Base-by-base conservation (phyloP, 257 asterid species). In the Ehretia macrophylla region DNA sequence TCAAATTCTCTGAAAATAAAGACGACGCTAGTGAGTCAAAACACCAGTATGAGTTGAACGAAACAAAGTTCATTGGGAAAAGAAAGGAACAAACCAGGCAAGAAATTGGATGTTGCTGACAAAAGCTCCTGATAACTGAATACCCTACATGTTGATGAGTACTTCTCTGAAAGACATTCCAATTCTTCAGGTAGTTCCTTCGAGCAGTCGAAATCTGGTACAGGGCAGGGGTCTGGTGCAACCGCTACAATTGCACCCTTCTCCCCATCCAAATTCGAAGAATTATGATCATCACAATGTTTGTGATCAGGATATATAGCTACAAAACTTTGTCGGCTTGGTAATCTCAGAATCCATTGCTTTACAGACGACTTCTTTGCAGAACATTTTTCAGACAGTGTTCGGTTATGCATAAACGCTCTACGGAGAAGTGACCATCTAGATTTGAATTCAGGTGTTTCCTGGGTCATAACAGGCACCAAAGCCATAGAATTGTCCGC, bases 61-160 rank as follows among this genome's bases (percentile, higher is more conserved):
- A 11, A 67, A 60, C 39, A 51, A 40, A 23, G 18, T 10, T 32
- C 17, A 45, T 8, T 32, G 57, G 14, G 54, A 51, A 56, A 57
- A 66, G 20, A 58, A 20, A 16, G 68, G 32, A 62, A 77, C 83
- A 56, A 51, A 85, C 94, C 90, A 42, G 68, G 70, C 22, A 13
- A 45, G 56, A 85, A 85, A 65, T 70, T 74, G 63, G 79, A 65
- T 11, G 94, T 82, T n/a, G 94, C 90, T 54, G 60, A 63, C 74
- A 60, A 17, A 69, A 85, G 94, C 48, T 79, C 94, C 55, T 79
- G 79, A 73, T 82, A 85, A 75, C 79, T 69, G 72, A 85, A 85
- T 61, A 70, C 51, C 60, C 65, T 71, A 75, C 82, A 85, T 22
- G 32, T 57, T 11, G 79, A 57, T 14, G 77, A 73, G 72, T 75